phyloP scores from a whole-genome alignment of 129 eudicot genomes.

The Centrapalus pauciflorus region DNA sequence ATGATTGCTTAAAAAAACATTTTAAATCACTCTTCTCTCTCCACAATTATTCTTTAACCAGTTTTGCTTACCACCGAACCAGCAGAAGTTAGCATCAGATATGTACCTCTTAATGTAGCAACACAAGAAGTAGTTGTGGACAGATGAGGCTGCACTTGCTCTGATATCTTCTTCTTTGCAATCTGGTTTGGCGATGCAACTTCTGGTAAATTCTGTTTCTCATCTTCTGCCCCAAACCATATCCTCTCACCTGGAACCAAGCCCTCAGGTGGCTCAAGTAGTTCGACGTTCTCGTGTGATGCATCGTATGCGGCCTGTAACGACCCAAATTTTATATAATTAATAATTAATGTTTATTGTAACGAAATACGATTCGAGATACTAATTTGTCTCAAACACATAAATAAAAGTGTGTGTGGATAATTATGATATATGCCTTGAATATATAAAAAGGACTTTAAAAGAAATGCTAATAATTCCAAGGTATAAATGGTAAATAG shows the following conservation, averaged over 20 bases:
- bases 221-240: slow-evolving; percentile 72
- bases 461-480: too few species aligned
- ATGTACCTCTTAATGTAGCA: slow-evolving; percentile 38
- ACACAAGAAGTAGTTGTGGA: slow-evolving; percentile 48
- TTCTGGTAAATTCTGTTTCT: slow-evolving; percentile 50
- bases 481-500: too few species aligned
- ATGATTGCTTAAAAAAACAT: too few species aligned
- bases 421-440: too few species aligned
- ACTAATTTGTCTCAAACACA: too few species aligned
- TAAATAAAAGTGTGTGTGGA: too few species aligned
- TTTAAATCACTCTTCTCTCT: too few species aligned
- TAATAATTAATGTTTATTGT: too few species aligned
- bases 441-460: too few species aligned
- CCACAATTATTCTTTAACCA: too few species aligned
- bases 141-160: slow-evolving; percentile 66
- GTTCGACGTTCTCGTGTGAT: slow-evolving; percentile 74
- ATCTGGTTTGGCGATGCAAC: slow-evolving; percentile 65
- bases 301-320: slow-evolving; percentile 91
- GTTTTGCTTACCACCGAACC: slow-evolving; percentile 40
- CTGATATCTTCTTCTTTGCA: slow-evolving; percentile 81
- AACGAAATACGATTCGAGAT: too few species aligned
- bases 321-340: too few species aligned
- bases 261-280: slow-evolving; percentile 72
- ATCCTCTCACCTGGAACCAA: slow-evolving; percentile 64
- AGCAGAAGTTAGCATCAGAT: slow-evolving; percentile 51